phyloP scores from a whole-genome alignment of 306 rosid species.

The Prosopis cineraria region DNA sequence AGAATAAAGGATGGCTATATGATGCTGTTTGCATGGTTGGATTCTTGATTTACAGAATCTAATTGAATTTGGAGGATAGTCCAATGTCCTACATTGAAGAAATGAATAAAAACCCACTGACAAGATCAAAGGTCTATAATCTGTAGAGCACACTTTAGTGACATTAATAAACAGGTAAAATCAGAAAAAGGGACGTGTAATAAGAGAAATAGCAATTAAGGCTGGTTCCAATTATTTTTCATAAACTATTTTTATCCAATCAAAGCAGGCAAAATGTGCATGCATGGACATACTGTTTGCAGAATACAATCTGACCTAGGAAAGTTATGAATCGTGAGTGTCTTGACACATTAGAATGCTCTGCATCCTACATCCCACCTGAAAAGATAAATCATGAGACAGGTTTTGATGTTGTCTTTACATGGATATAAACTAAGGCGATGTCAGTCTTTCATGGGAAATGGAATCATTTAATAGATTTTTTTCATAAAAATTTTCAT shows the following conservation, averaged over 20 bases:
- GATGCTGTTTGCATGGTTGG: slow-evolving; percentile 47
- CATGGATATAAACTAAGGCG: background rate
- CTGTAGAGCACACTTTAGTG: slow-evolving; percentile 9
- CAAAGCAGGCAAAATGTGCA: background rate
- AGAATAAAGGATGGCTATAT: slow-evolving; percentile 43
- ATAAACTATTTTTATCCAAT: background rate
- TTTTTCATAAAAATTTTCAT: background rate
- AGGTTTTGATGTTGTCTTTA: background rate
- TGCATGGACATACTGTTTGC: background rate
- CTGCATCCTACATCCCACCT: background rate
- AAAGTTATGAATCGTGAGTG: background rate
- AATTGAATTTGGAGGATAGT: slow-evolving; percentile 33
- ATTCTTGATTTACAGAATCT: slow-evolving; percentile 28
- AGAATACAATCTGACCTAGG: background rate
- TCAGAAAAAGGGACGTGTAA: background rate
- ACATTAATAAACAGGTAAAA: slow-evolving; percentile 11
- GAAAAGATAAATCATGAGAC: background rate
- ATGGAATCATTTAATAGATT: background rate
- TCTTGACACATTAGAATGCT: background rate
- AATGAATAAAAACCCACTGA: background rate
- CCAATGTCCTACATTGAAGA: slow-evolving; percentile 21
- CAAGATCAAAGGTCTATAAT: slow-evolving; percentile 12
- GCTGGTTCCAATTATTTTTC: background rate
- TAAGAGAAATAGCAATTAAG: background rate
- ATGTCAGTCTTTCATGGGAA: background rate